A percentile compares a stretch with the other conserved stretches of the same genome.
phyloP scores from a whole-genome alignment of 306 rosid species.

The Vigna nakashimae region DNA sequence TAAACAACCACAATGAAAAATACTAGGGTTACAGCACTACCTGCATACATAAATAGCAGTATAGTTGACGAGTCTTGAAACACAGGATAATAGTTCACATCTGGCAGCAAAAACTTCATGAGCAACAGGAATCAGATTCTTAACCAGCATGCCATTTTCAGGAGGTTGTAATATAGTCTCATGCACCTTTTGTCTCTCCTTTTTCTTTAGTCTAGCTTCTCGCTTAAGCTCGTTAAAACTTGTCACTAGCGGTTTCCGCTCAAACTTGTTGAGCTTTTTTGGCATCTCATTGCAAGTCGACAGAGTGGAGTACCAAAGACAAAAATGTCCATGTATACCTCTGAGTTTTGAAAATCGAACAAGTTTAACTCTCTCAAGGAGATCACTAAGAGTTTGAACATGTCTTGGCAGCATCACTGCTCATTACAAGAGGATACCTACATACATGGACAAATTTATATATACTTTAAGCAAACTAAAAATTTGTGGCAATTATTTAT shows the following conservation, averaged over 20 bases:
- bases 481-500: background rate
- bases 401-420: slow-evolving; percentile 50
- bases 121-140: too few species aligned
- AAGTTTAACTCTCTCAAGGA: slow-evolving; percentile 41
- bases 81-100: too few species aligned
- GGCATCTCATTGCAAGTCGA: slow-evolving; percentile 44
- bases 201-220: slow-evolving; percentile 59
- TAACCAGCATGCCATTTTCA: too few species aligned
- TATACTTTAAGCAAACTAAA: background rate
- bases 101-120: too few species aligned
- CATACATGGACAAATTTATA: background rate
- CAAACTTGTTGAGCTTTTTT: slow-evolving; percentile 52
- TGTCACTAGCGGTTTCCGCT: slow-evolving; percentile 67
- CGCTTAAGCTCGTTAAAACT: slow-evolving; percentile 69
- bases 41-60: too few species aligned
- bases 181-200: slow-evolving; percentile 56
- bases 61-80: too few species aligned
- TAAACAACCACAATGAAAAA: too few species aligned
- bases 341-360: slow-evolving; percentile 20
- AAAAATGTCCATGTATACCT: slow-evolving; percentile 17
- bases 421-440: slow-evolving; percentile 32
- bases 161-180: slow-evolving; percentile 41
- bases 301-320: slow-evolving; percentile 46
- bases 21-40: too few species aligned
- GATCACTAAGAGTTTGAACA: slow-evolving; percentile 36